Evolutionary conservation across 208 protist species (phyloP).

Genomic region (Angomonas desouzai): DNA sequence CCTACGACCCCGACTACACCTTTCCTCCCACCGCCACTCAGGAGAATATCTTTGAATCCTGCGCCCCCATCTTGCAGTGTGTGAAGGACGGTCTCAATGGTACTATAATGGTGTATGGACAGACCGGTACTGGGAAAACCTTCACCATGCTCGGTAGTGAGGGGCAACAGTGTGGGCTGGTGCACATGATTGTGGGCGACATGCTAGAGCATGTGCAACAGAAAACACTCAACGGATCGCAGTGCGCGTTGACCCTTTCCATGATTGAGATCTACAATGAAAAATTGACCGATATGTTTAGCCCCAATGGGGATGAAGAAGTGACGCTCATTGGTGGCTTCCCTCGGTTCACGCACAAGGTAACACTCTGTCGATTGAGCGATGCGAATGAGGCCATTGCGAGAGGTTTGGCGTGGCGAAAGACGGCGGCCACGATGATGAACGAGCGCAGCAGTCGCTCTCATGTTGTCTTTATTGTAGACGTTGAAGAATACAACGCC

Average conservation of each 20-base stretch:
- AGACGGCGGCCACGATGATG: slow-evolving; percentile 93
- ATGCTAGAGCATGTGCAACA: slow-evolving; percentile 88
- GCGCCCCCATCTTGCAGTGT: slow-evolving; percentile 80
- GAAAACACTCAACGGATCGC: slow-evolving; percentile 79
- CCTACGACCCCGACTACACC: slow-evolving; percentile 87
- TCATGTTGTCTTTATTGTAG: slow-evolving; percentile 96
- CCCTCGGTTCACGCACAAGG: slow-evolving; percentile 60
- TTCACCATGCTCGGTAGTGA: slow-evolving; percentile 93
- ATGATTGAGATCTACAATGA: slow-evolving; percentile 94
- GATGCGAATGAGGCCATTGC: slow-evolving; percentile 77
- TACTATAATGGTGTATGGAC: slow-evolving; percentile 93
- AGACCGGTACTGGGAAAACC: slow-evolving; percentile 95
- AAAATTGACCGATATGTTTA: slow-evolving; percentile 88
- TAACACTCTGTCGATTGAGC: slow-evolving; percentile 58
- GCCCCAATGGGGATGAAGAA: slow-evolving; percentile 68
- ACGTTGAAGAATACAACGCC: slow-evolving; percentile 78
- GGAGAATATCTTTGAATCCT: slow-evolving; percentile 81
- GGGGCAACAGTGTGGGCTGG: slow-evolving; percentile 60
- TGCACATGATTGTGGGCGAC: slow-evolving; percentile 87
- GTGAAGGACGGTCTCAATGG: slow-evolving; percentile 90
- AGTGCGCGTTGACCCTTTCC: slow-evolving; percentile 86
- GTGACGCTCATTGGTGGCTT: slow-evolving; percentile 83
- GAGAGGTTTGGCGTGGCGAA: slow-evolving; percentile 61
- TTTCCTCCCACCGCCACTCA: slow-evolving; percentile 68
- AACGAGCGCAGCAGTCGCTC: slow-evolving; percentile 96